Evolutionary conservation across 805 yeast species (phyloP).

Genomic region (Ogataea naganishii): DNA sequence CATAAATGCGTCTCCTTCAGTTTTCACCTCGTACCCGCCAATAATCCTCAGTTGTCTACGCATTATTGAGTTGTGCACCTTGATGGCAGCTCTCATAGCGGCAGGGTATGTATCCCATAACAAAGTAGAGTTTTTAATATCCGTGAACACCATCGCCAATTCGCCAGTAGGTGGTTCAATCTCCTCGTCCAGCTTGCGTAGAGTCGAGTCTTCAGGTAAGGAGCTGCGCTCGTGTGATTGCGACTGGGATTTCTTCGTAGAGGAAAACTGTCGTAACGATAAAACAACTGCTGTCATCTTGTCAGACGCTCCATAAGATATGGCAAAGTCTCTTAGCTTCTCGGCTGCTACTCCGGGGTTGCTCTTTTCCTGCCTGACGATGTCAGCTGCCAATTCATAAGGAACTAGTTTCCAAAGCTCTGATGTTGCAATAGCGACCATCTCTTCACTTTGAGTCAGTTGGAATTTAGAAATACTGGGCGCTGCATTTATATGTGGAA

Average conservation of each 20-base stretch:
- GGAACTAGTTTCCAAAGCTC: constrained; percentile 82
- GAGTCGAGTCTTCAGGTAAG: constrained; percentile 61
- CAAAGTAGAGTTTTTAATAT: constrained; percentile 87
- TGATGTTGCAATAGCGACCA: constrained; percentile 74
- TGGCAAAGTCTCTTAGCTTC: constrained; percentile 86
- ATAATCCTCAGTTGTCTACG: constrained; percentile 84
- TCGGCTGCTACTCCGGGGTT: constrained; percentile 91
- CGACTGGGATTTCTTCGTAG: constrained; percentile 19
- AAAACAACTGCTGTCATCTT: constrained; percentile 77
- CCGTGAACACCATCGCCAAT: constrained; percentile 93
- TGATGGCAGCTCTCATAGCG: constrained; percentile 95
- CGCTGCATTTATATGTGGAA: constrained; percentile 84
- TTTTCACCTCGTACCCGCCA: constrained; percentile 97
- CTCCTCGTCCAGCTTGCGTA: constrained; percentile 81
- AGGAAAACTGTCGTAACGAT: constrained; percentile 48
- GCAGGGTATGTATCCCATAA: constrained; percentile 90
- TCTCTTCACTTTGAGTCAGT: constrained; percentile 66
- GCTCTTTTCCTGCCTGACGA: constrained; percentile 69
- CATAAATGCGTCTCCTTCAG: constrained; percentile 99
- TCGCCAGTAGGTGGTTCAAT: constrained; percentile 94
- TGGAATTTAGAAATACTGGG: constrained; percentile 65
- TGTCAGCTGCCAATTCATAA: constrained; percentile 82
- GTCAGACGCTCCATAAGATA: constrained; percentile 81
- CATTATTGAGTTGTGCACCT: constrained; percentile 90
- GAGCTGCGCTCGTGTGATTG: constrained; percentile 31